Evolutionary conservation across 176 grass and related monocot genomes (phyloP).

Genomic region (Triticum timopheevii): DNA sequence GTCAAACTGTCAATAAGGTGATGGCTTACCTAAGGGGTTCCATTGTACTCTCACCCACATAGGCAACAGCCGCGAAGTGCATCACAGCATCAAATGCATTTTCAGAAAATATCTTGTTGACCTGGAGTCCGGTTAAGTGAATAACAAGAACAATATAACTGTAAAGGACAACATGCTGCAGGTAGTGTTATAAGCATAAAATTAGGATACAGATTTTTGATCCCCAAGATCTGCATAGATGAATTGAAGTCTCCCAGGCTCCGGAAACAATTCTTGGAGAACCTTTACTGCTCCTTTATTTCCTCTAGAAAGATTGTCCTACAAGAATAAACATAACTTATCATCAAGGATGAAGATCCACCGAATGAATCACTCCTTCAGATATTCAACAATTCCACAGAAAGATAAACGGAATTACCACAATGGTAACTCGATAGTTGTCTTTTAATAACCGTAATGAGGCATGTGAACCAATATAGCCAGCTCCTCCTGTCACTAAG

Average conservation of each 20-base stretch:
- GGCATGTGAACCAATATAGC: constrained; percentile 87
- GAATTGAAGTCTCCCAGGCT: constrained; percentile 73
- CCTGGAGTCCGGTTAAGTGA: constrained; percentile 48
- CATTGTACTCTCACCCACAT: constrained; percentile 83
- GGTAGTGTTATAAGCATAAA: constrained; percentile 28
- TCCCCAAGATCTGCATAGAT: constrained; percentile 79
- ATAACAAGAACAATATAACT: constrained; percentile 16
- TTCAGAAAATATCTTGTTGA: constrained; percentile 71
- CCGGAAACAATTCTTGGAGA: constrained; percentile 66
- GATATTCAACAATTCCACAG: constrained; percentile 1
- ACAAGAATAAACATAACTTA: not conserved
- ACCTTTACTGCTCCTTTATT: constrained; percentile 73
- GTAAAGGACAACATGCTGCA: not conserved
- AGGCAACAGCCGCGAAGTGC: constrained; percentile 86
- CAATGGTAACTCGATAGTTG: constrained; percentile 73
- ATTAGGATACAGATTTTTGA: constrained; percentile 69
- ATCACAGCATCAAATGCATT: constrained; percentile 88
- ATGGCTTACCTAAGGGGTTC: constrained; percentile 59
- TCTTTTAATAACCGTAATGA: constrained; percentile 70
- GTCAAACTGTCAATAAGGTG: not conserved
- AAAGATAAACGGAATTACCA: constrained; percentile 56
- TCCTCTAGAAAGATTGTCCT: constrained; percentile 91
- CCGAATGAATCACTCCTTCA: constrained; percentile 17
- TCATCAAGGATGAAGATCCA: constrained; percentile 14
- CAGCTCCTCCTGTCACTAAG: constrained; percentile 81